These are phyloP conservation scores for Phialocephala subalpina DNA, from an alignment of 2,329 filamentous ascomycete genomes.

Conservation along the genomic window DNA sequence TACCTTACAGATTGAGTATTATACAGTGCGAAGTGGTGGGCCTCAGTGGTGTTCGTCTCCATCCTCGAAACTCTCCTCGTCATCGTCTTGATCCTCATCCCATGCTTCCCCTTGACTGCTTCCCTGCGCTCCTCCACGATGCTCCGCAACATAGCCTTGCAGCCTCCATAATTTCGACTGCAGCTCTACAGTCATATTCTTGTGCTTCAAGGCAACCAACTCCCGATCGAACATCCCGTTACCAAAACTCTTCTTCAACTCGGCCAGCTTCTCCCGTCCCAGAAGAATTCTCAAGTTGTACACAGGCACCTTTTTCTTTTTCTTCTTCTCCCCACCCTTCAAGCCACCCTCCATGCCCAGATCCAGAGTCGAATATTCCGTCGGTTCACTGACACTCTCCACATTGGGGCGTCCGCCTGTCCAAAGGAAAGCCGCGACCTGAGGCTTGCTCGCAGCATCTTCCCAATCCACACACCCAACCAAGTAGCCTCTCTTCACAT, in stretches of 20 bases:
- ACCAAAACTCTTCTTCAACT: conserved; percentile 46
- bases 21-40: no score
- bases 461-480: conserved; percentile 54
- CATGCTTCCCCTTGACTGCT: neutral
- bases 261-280: conserved; percentile 53
- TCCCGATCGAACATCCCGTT: conserved; percentile 41
- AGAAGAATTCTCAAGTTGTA: conserved; percentile 62
- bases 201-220: conserved; percentile 51
- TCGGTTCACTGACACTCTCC: conserved; percentile 36
- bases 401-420: conserved; percentile 24
- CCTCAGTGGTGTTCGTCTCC: neutral
- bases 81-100: neutral
- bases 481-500: conserved; percentile 49
- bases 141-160: conserved; percentile 59
- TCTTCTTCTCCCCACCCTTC: conserved; percentile 34
- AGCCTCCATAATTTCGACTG: conserved; percentile 65
- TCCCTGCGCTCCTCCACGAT: neutral
- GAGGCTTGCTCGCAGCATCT: conserved; percentile 48
- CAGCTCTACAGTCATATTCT: conserved; percentile 51
- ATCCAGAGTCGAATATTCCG: conserved; percentile 56
- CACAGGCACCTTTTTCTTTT: conserved; percentile 53
- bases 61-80: neutral
- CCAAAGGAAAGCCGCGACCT: conserved; percentile 39
- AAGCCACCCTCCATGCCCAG: conserved; percentile 35
- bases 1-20: no score